A percentile compares a stretch with the other conserved stretches of the same genome.
These are phyloP conservation scores for Penicillium rolfsii DNA, from an alignment of 2,329 filamentous ascomycete genomes.

Conservation along the genomic window DNA sequence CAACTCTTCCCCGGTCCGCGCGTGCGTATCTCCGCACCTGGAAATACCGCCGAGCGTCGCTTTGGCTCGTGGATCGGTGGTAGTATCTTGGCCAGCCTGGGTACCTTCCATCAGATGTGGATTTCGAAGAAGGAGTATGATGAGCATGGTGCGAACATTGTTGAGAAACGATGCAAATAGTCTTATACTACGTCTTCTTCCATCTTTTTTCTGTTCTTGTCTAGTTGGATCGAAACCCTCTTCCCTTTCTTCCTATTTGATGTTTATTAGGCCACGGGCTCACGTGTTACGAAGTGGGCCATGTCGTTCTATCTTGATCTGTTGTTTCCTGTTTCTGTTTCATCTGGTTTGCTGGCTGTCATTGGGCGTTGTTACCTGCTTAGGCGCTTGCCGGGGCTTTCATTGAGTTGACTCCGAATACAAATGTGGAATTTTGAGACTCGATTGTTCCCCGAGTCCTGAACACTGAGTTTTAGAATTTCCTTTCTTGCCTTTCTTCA, in stretches of 20 bases:
- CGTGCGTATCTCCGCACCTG: conserved; percentile 85
- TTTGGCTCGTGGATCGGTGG: conserved; percentile 97
- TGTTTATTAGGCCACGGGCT: conserved; percentile 16
- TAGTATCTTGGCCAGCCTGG: conserved; percentile 90
- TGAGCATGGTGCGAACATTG: conserved; percentile 85
- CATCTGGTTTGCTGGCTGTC: neutral
- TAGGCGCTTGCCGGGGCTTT: conserved; percentile 22
- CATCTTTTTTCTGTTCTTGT: neutral
- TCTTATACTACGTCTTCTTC: neutral
- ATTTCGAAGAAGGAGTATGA: conserved; percentile 97
- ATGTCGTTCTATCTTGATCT: conserved; percentile 7
- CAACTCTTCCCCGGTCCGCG: conserved; percentile 80
- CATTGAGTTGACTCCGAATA: conserved; percentile 7
- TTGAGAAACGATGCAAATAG: conserved; percentile 95
- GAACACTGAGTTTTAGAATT: conserved; percentile 22
- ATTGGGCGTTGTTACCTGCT: conserved; percentile 22
- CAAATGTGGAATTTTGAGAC: conserved; percentile 13
- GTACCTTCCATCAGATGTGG: conserved; percentile 99
- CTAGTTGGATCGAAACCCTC: neutral
- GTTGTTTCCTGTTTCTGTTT: neutral
- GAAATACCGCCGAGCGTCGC: conserved; percentile 82
- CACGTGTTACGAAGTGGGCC: conserved; percentile 22
- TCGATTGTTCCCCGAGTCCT: conserved; percentile 16
- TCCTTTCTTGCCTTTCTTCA: neutral
- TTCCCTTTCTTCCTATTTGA: neutral